Percentiles rank a stretch among this genome's conserved stretches.
These are phyloP conservation scores for Zancudomyces culisetae DNA, from an alignment of 371 early-diverging fungal species.

Conservation along the genomic window DNA sequence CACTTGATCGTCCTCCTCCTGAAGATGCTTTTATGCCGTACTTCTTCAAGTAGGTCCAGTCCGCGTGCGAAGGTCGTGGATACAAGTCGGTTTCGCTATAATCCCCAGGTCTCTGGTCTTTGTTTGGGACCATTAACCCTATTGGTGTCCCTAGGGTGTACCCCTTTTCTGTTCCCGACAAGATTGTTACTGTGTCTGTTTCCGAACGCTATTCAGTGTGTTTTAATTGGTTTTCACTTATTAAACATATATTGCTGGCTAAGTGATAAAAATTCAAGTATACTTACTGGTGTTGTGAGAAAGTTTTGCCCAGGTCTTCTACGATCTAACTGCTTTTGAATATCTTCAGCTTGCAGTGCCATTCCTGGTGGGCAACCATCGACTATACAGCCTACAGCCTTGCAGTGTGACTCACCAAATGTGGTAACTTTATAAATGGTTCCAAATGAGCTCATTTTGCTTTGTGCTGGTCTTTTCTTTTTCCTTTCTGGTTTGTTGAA, in stretches of 20 bases:
- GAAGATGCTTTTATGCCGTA: slow-evolving; percentile 87
- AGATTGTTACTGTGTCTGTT: slow-evolving; percentile 75
- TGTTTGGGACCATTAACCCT: slow-evolving; percentile 74
- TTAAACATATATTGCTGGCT: background rate
- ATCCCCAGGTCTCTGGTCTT: slow-evolving; percentile 90
- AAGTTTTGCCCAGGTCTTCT: slow-evolving; percentile 89
- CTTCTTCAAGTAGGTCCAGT: slow-evolving; percentile 89
- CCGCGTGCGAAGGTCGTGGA: slow-evolving; percentile 92
- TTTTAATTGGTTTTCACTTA: background rate
- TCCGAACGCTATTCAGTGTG: slow-evolving; percentile 38
- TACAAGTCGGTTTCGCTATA: slow-evolving; percentile 81
- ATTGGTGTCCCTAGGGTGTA: slow-evolving; percentile 89
- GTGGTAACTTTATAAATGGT: slow-evolving; percentile 74
- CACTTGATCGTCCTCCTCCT: slow-evolving; percentile 88
- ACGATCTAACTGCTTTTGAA: slow-evolving; percentile 79
- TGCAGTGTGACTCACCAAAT: slow-evolving; percentile 95
- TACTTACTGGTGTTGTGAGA: slow-evolving; percentile 70
- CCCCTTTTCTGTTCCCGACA: slow-evolving; percentile 85
- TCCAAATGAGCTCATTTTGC: slow-evolving; percentile 58
- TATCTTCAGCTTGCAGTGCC: slow-evolving; percentile 66
- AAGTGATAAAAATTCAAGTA: background rate
- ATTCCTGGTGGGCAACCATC: slow-evolving; percentile 93
- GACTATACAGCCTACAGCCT: slow-evolving; percentile 88
- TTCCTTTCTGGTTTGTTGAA: background rate
- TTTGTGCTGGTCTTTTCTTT: background rate